Base-by-base conservation (phyloP, 1,284 basidiomycete genomes). In the Mycena sp. region DNA sequence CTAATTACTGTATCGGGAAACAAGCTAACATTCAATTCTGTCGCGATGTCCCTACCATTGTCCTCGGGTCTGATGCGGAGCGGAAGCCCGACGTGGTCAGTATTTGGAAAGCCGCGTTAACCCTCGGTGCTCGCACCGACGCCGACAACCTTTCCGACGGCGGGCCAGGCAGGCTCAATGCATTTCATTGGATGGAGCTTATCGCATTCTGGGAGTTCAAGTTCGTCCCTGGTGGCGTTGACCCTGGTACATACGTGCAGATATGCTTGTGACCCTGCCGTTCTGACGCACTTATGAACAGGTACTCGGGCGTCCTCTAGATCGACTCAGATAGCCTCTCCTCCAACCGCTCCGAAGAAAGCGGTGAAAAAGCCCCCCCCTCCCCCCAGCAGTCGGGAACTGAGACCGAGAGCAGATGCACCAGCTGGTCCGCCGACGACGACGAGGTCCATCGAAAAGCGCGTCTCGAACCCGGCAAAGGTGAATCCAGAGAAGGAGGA, bases 151-250 rank as follows among this genome's bases (percentile, higher is more conserved):
- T 59, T 45, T 25, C 29, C 28, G 23, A 32, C 21, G 29, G 49
- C 29, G 49, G 57, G 23, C 57, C 57, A 16, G 45, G 45, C 35
- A 9, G 54, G 54, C 6, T n/a, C 23, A 2, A 35, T 37, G 48
- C 49, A 4, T 59, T 59, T n/a, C 57, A 59, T 37, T 59, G 57
- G 57, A 25, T 37, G 23, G 57, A 59, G 30, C 21, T 52, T 38
- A 35, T 59, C 23, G 28, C 40, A 35, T 59, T 59, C 49, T 52
- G 40, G 38, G 48, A 59, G 49, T 59, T 59, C 49, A 59, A 52
- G 26, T 59, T 51, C 25, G 54, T n/a, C n/a, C n/a, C n/a, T n/a
- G n/a, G n/a, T n/a, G 53, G 53, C 43, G 43, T 55, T 45, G 43
- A 45, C 21, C 21, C 53, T 40, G 45, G 55, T 57, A 49, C 45